Evolutionary conservation across 257 asterid species (phyloP).

Genomic region (Echium plantagineum): DNA sequence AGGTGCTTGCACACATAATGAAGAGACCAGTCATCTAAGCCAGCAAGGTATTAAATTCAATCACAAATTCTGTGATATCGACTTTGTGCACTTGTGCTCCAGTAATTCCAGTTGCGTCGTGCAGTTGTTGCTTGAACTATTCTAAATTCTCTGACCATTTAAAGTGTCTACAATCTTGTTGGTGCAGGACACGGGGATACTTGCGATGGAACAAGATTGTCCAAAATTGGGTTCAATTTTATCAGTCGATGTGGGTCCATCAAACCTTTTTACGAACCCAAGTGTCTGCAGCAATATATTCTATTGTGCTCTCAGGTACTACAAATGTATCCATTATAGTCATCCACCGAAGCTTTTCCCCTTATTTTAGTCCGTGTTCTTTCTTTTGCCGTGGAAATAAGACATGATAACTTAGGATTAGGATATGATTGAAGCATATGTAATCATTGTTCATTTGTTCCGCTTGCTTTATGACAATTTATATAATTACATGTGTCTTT

Average conservation of each 20-base stretch:
- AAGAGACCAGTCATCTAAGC: conserved; percentile 15
- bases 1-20: conserved; percentile 27
- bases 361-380: neutral
- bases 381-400: neutral
- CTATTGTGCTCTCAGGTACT: conserved; percentile 86
- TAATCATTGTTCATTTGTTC: neutral
- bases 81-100: neutral
- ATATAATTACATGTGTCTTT: no score
- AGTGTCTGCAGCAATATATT: conserved; percentile 75
- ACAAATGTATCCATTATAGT: neutral
- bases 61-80: no score
- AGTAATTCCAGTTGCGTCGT: neutral
- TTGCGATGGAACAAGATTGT: conserved; percentile 25
- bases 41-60: conserved; percentile 36
- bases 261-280: conserved; percentile 59
- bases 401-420: neutral
- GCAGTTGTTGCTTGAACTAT: neutral
- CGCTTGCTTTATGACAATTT: no score
- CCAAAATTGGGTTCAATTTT: conserved; percentile 41
- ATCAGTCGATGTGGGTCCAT: conserved; percentile 29
- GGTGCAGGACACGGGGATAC: conserved; percentile 27
- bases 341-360: neutral
- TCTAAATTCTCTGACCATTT: neutral
- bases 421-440: neutral
- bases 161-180: conserved; percentile 1